Conservation (phyloP, 345 rosid genomes). For the Mallotus nudiflorus region DNA sequence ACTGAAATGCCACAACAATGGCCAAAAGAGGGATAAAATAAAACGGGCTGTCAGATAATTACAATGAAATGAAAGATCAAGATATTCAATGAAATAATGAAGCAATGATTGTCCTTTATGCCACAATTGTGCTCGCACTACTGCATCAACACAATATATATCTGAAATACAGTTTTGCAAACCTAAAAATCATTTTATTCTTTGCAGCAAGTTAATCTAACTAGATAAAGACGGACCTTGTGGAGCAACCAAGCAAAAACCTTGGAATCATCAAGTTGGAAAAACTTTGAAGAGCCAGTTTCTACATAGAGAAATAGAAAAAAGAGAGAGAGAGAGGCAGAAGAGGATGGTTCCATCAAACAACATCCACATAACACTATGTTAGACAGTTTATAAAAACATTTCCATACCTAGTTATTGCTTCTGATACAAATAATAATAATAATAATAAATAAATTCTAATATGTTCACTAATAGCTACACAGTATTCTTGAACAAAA, state of each 20-base stretch:
- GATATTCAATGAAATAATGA: background rate
- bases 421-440: background rate
- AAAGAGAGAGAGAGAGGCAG: slow-evolving; percentile 6
- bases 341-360: background rate
- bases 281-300: slow-evolving; percentile 72
- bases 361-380: background rate
- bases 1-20: background rate
- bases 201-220: background rate
- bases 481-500: background rate
- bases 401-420: background rate
- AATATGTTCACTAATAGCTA: background rate
- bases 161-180: background rate
- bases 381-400: background rate
- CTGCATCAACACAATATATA: slow-evolving; percentile 8
- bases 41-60: background rate
- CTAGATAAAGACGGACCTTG: slow-evolving; percentile 54
- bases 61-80: background rate
- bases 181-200: background rate
- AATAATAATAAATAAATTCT: background rate
- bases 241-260: slow-evolving; percentile 72
- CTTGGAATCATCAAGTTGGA: slow-evolving; percentile 79
- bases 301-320: slow-evolving; percentile 39
- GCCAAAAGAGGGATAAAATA: background rate
- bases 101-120: background rate
- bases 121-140: background rate